Evolutionary conservation across 768 basidiomycete genomes (phyloP).

Genomic region (Lactifluus hygrophoroides): DNA sequence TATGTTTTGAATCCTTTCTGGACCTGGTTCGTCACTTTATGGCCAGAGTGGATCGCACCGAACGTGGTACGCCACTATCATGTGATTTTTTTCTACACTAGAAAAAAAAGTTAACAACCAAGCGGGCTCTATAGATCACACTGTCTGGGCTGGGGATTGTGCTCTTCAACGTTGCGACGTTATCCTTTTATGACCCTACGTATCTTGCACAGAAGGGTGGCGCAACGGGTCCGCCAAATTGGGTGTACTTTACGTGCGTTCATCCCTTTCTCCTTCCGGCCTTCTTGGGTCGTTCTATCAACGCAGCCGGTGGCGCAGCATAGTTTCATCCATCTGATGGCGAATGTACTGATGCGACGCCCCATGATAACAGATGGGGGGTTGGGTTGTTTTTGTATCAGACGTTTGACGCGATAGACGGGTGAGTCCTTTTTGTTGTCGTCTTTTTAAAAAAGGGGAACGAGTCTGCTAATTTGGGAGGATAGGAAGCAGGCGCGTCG

Average conservation of each 20-base stretch:
- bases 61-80: constrained; percentile 82
- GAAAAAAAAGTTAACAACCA: constrained; percentile 9
- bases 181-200: constrained; percentile 76
- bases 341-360: background rate
- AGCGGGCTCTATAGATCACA: constrained; percentile 61
- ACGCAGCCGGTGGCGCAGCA: too few species aligned
- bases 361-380: constrained; percentile 57
- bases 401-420: constrained; percentile 81
- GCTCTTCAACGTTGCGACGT: constrained; percentile 71
- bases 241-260: constrained; percentile 86
- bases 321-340: background rate
- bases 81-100: too few species aligned
- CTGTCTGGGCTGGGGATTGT: constrained; percentile 77
- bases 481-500: constrained; percentile 87
- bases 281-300: too few species aligned
- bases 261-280: too few species aligned
- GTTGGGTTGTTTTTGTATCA: constrained; percentile 89
- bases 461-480: background rate
- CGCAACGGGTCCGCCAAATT: constrained; percentile 55
- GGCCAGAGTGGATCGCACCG: constrained; percentile 78
- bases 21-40: constrained; percentile 85
- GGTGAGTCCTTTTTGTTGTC: constrained; percentile 35
- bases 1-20: constrained; percentile 80
- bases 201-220: constrained; percentile 65
- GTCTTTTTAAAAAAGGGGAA: background rate